Evolutionary conservation across 345 rosid species (phyloP).

Genomic region (Gossypium bickii): DNA sequence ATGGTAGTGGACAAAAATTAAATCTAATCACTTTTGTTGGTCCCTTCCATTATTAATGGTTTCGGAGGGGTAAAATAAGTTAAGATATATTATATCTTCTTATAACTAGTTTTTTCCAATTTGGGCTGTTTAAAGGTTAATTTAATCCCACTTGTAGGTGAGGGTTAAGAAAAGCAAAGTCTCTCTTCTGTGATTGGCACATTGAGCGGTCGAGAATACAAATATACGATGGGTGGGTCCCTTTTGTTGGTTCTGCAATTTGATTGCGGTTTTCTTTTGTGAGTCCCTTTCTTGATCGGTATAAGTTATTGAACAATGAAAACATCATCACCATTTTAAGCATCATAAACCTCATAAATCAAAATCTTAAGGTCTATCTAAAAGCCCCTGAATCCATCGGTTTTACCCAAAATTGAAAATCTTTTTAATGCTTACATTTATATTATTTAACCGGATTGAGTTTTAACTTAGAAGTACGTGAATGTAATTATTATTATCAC

Average conservation of each 20-base stretch:
- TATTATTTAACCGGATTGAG: no score
- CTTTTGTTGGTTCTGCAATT: not conserved
- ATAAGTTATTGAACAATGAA: not conserved
- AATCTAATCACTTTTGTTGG: not conserved
- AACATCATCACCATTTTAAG: constrained; percentile 21
- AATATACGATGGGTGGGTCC: constrained; percentile 9
- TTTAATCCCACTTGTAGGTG: constrained; percentile 17
- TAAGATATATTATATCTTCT: not conserved
- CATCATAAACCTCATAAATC: constrained; percentile 11
- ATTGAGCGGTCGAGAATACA: constrained; percentile 28
- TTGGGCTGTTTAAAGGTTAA: constrained; percentile 4
- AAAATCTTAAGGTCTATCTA: not conserved
- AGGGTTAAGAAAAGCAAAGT: not conserved
- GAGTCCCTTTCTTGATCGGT: no score
- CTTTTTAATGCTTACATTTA: no score
- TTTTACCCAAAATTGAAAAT: no score
- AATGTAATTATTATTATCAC: no score
- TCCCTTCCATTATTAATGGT: constrained; percentile 18
- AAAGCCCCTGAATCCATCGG: no score
- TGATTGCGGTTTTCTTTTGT: constrained; percentile 1
- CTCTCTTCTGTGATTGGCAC: constrained; percentile 19
- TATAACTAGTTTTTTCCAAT: not conserved
- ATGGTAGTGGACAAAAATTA: not conserved
- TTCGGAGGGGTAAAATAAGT: not conserved
- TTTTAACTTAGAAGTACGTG: no score